A percentile compares a stretch with the other conserved stretches of the same genome.
These are phyloP conservation scores for Xerocomus spinulosus DNA, from an alignment of 768 basidiomycete genomes.

Conservation along the genomic window DNA sequence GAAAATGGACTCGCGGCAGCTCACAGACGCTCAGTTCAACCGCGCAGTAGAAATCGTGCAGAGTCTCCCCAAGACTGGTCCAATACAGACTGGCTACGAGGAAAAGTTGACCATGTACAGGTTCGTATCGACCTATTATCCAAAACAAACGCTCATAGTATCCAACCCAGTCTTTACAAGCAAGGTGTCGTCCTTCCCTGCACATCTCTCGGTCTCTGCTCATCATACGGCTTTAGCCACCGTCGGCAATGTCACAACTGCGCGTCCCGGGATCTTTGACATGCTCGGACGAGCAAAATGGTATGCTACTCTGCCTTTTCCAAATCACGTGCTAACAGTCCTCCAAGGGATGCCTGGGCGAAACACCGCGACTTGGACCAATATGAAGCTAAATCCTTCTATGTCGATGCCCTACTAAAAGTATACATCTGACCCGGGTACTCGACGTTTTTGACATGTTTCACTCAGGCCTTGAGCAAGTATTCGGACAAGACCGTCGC, in stretches of 20 bases:
- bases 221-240: slow-evolving; percentile 53
- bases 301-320: slow-evolving; percentile 36
- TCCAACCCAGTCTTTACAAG: slow-evolving; percentile 73
- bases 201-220: not conserved
- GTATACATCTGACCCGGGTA: slow-evolving; percentile 33
- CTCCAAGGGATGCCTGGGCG: slow-evolving; percentile 86
- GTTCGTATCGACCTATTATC: slow-evolving; percentile 39
- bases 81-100: slow-evolving; percentile 93
- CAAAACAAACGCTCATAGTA: not conserved
- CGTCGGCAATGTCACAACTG: slow-evolving; percentile 75
- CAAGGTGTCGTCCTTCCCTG: slow-evolving; percentile 55
- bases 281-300: slow-evolving; percentile 93
- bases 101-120: slow-evolving; percentile 94
- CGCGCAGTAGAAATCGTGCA: slow-evolving; percentile 94
- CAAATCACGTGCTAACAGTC: slow-evolving; percentile 21
- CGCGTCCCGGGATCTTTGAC: slow-evolving; percentile 85
- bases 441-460: slow-evolving; percentile 1
- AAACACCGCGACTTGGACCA: slow-evolving; percentile 81
- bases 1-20: slow-evolving; percentile 56
- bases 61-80: slow-evolving; percentile 85
- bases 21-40: slow-evolving; percentile 84
- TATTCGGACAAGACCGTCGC: slow-evolving; percentile 83
- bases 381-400: slow-evolving; percentile 81
- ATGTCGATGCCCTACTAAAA: slow-evolving; percentile 84
- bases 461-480: slow-evolving; percentile 56